These are phyloP conservation scores for Globisporangium irregulare DNA, from an alignment of 352 stramenopile species.

Conservation along the genomic window DNA sequence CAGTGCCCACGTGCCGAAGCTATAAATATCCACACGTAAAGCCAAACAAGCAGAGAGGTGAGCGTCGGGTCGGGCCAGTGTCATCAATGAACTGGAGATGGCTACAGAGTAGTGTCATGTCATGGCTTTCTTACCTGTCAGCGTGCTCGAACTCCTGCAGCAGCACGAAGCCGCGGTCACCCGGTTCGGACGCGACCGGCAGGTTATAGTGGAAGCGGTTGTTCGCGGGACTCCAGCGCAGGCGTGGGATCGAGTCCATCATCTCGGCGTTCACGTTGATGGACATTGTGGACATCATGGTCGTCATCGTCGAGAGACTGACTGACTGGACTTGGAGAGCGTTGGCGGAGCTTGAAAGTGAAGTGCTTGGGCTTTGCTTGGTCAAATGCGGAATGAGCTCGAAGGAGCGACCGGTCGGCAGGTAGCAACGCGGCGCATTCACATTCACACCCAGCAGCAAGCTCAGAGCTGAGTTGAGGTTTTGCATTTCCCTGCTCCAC, in stretches of 20 bases:
- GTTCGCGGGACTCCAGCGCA: constrained; percentile 67
- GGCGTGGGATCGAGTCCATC: constrained; percentile 61
- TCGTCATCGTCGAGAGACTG: constrained; percentile 28
- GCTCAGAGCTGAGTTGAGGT: neutral
- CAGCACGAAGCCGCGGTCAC: constrained; percentile 61
- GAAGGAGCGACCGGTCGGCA: neutral
- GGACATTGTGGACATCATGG: constrained; percentile 39
- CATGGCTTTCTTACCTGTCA: constrained; percentile 24
- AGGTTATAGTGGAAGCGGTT: constrained; percentile 81
- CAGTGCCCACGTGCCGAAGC: constrained; percentile 33
- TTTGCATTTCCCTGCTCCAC: constrained; percentile 2
- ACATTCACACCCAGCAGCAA: neutral
- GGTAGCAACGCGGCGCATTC: neutral
- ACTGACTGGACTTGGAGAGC: neutral
- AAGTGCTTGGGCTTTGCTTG: constrained; percentile 13
- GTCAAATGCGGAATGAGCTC: constrained; percentile 8
- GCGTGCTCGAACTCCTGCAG: constrained; percentile 65
- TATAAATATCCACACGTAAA: neutral
- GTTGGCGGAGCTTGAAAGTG: constrained; percentile 6
- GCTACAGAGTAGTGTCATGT: neutral
- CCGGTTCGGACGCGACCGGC: constrained; percentile 57
- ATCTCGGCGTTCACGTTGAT: constrained; percentile 31
- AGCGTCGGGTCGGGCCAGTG: neutral
- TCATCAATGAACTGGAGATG: neutral
- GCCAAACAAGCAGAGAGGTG: neutral